These are phyloP conservation scores for Candida endomychidarum DNA, from an alignment of 805 yeast species.

Conservation along the genomic window DNA sequence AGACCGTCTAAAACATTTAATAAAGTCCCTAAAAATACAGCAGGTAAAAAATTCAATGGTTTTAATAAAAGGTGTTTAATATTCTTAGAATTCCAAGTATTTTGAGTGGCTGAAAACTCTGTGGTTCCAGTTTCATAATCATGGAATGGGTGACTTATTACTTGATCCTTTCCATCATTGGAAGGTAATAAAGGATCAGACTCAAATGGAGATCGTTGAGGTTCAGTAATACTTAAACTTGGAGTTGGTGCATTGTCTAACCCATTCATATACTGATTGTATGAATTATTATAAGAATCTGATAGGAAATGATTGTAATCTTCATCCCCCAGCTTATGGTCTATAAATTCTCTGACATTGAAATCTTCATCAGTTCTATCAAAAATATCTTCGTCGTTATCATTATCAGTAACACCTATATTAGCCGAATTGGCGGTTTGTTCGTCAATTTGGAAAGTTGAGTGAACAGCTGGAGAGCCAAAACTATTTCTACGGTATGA, in stretches of 20 bases:
- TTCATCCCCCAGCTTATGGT: neutral
- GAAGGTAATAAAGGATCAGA: slow-evolving; percentile 1
- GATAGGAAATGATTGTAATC: neutral
- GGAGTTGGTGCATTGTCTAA: neutral
- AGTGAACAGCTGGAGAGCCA: slow-evolving; percentile 45
- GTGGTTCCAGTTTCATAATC: slow-evolving; percentile 9
- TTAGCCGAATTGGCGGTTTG: slow-evolving; percentile 57
- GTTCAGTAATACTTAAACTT: slow-evolving; percentile 2
- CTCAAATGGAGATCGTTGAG: neutral
- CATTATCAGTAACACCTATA: slow-evolving; percentile 51
- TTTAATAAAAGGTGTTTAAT: slow-evolving; percentile 21
- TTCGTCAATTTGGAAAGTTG: slow-evolving; percentile 52
- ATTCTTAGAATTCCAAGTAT: neutral
- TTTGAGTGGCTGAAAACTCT: neutral
- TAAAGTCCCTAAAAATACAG: slow-evolving; percentile 81
- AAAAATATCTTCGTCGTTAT: slow-evolving; percentile 9
- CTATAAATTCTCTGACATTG: neutral
- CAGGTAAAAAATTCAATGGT: slow-evolving; percentile 61
- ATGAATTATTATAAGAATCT: slow-evolving; percentile 1
- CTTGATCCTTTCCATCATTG: neutral
- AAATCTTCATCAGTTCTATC: neutral
- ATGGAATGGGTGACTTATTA: slow-evolving; percentile 2
- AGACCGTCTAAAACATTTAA: slow-evolving; percentile 89
- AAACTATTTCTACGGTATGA: slow-evolving; percentile 28
- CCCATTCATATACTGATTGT: neutral